Percentiles rank a stretch among this genome's conserved stretches.
phyloP scores from a whole-genome alignment of 2,329 filamentous ascomycete species.

The Chaetothyriales sp. region DNA sequence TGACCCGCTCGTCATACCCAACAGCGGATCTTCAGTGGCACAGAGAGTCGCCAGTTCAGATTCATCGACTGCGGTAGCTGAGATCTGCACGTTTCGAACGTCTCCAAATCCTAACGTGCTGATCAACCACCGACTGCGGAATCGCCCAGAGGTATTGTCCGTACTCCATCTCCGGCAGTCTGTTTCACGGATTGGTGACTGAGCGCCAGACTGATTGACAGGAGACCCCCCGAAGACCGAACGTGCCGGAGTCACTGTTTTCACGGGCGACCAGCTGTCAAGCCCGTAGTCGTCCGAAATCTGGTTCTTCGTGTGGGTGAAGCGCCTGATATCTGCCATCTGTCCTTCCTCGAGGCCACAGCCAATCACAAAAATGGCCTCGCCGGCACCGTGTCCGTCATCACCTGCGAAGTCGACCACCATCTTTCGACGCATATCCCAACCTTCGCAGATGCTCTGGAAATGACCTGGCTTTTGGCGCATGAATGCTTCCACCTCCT shows the following conservation, averaged over 20 bases:
- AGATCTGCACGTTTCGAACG: slow-evolving; percentile 47
- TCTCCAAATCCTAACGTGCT: slow-evolving; percentile 49
- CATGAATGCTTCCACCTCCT: slow-evolving; percentile 65
- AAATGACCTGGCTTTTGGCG: slow-evolving; percentile 62
- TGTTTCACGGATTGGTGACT: slow-evolving; percentile 19
- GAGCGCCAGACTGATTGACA: slow-evolving; percentile 13
- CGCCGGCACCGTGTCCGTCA: slow-evolving; percentile 60
- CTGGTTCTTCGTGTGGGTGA: slow-evolving; percentile 37
- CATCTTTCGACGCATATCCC: slow-evolving; percentile 79
- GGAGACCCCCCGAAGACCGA: slow-evolving; percentile 37
- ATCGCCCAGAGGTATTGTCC: slow-evolving; percentile 21
- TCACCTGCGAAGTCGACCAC: slow-evolving; percentile 82
- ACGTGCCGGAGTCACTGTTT: slow-evolving; percentile 14
- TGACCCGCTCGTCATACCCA: slow-evolving; percentile 41
- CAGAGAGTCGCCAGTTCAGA: slow-evolving; percentile 60
- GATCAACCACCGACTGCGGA: slow-evolving; percentile 50
- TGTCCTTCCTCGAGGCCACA: slow-evolving; percentile 52
- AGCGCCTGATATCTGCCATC: slow-evolving; percentile 40
- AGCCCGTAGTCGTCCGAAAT: slow-evolving; percentile 17
- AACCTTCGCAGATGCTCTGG: slow-evolving; percentile 60
- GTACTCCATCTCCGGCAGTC: slow-evolving; percentile 22
- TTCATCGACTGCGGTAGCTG: slow-evolving; percentile 54
- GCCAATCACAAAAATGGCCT: slow-evolving; percentile 58
- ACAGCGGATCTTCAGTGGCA: slow-evolving; percentile 61
- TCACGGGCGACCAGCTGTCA: slow-evolving; percentile 15